Evolutionary conservation across 148 eudicot species (phyloP).

Genomic region (Vaccinium myrtillus): DNA sequence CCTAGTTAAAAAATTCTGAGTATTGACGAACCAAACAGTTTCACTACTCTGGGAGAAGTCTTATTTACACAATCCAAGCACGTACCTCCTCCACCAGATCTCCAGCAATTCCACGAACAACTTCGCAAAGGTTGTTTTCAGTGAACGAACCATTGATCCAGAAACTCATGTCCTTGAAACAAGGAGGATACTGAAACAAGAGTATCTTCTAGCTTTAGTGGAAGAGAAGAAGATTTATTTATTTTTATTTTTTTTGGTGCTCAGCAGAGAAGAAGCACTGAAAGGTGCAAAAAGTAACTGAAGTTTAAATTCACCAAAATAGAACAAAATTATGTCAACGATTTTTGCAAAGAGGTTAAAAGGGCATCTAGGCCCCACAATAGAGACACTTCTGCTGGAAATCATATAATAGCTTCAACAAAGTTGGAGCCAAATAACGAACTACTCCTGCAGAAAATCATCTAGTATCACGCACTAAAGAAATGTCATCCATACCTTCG

Average conservation of each 20-base stretch:
- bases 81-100: slow-evolving; percentile 94
- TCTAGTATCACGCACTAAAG: neutral
- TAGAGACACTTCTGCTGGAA: neutral
- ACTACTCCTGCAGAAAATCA: neutral
- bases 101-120: slow-evolving; percentile 90
- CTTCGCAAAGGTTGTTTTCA: slow-evolving; percentile 93
- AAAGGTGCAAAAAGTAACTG: neutral
- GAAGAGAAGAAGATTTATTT: neutral
- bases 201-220: slow-evolving; percentile 10
- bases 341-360: neutral
- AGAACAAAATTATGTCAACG: neutral
- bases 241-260: too few relatives aligned
- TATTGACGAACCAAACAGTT: neutral
- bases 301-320: neutral
- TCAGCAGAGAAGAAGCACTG: neutral
- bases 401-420: neutral
- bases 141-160: slow-evolving; percentile 89
- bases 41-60: neutral
- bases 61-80: neutral
- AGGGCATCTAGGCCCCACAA: neutral
- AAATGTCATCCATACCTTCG: slow-evolving; percentile 61
- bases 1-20: neutral
- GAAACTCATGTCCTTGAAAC: slow-evolving; percentile 96
- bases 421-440: neutral
- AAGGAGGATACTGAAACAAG: slow-evolving; percentile 76